Conservation (phyloP, 148 eudicot species). For the Cornus suecica region DNA sequence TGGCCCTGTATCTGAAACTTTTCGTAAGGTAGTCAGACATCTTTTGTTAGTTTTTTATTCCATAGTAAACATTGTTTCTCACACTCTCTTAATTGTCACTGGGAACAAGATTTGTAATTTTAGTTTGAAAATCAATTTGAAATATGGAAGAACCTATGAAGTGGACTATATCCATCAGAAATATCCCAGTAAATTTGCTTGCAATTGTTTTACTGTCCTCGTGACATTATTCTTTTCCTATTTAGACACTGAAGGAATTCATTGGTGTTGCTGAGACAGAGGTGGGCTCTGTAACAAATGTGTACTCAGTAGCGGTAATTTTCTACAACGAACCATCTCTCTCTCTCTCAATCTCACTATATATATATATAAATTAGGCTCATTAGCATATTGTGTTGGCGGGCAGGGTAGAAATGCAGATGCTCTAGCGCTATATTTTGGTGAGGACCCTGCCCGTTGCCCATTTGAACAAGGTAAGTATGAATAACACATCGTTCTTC, state of each 20-base stretch:
- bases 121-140: not conserved
- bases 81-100: not conserved
- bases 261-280: conserved; percentile 70
- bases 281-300: conserved; percentile 58
- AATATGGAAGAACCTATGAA: not conserved
- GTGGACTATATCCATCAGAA: not conserved
- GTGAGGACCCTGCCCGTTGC: conserved; percentile 93
- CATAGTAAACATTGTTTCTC: not conserved
- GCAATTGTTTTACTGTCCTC: not conserved
- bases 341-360: conserved; percentile 6
- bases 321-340: conserved; percentile 7
- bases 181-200: not conserved
- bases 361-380: not conserved
- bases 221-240: not conserved
- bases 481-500: not conserved
- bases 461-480: conserved; percentile 90
- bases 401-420: conserved; percentile 95
- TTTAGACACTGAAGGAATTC: conserved; percentile 71
- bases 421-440: conserved; percentile 84
- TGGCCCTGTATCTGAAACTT: conserved; percentile 86
- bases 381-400: conserved; percentile 23
- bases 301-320: conserved; percentile 77
- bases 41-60: conserved; percentile 12
- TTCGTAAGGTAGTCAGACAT: conserved; percentile 53
- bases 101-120: not conserved